Percentiles rank a stretch among this genome's conserved stretches.
phyloP scores from a whole-genome alignment of 441 rosid genomes.

The Aleurites moluccanus region DNA sequence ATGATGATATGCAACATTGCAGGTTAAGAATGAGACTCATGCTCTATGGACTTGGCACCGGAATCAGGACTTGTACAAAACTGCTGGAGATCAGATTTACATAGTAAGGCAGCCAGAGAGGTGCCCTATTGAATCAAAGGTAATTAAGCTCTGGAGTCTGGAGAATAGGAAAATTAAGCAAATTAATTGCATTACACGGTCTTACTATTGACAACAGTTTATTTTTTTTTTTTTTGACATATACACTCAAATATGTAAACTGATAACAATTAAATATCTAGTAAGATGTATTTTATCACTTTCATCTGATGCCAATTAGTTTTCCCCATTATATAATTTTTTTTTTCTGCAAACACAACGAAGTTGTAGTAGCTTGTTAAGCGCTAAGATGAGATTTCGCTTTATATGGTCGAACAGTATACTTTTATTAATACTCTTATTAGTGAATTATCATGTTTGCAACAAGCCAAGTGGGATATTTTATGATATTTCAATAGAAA shows the following conservation, averaged over 20 bases:
- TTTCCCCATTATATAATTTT: background rate
- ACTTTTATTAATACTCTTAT: too few species aligned
- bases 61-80: slow-evolving; percentile 50
- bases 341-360: background rate
- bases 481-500: background rate
- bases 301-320: background rate
- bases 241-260: background rate
- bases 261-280: background rate
- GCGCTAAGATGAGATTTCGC: background rate
- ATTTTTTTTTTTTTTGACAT: background rate
- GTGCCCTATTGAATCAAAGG: slow-evolving; percentile 35
- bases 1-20: slow-evolving; percentile 6
- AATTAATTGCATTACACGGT: background rate
- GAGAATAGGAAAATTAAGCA: slow-evolving; percentile 4
- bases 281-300: too few species aligned
- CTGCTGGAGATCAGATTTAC: slow-evolving; percentile 57
- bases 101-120: slow-evolving; percentile 65
- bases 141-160: slow-evolving; percentile 14
- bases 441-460: background rate
- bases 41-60: slow-evolving; percentile 90
- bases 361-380: background rate
- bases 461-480: background rate
- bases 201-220: background rate
- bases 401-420: too few species aligned
- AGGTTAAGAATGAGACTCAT: slow-evolving; percentile 86